Evolutionary conservation across 176 grass and related monocot genomes (phyloP).

Genomic region (Cenchrus americanus): DNA sequence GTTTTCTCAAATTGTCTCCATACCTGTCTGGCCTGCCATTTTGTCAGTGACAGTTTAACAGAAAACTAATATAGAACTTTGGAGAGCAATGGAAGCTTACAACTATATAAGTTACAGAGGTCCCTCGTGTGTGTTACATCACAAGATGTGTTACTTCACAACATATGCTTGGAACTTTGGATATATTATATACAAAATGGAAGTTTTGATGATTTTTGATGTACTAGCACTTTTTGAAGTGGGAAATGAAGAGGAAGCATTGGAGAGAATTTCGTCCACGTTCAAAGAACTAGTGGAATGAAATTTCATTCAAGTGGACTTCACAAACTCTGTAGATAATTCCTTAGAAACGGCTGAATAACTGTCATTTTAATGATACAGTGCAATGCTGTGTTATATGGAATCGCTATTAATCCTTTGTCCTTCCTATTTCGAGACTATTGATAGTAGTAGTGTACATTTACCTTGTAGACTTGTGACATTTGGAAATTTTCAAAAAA

Average conservation of each 20-base stretch:
- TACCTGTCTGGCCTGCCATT: slow-evolving; percentile 10
- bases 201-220: background rate
- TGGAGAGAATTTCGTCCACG: too few relatives aligned
- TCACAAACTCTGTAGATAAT: background rate
- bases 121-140: background rate
- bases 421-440: background rate
- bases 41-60: background rate
- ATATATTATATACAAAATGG: background rate
- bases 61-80: background rate
- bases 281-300: background rate
- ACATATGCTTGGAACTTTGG: background rate
- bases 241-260: background rate
- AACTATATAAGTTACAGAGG: background rate
- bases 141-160: too few relatives aligned
- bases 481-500: background rate
- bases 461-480: slow-evolving; percentile 5
- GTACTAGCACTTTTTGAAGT: background rate
- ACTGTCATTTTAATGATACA: background rate
- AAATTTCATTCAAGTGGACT: background rate
- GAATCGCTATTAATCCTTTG: background rate
- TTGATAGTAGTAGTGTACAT: background rate
- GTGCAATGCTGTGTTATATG: background rate
- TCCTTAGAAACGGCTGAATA: background rate
- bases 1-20: slow-evolving; percentile 9
- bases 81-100: background rate